Evolutionary conservation across 2,329 filamentous ascomycete species (phyloP).

Genomic region (Trichoderma sp.): DNA sequence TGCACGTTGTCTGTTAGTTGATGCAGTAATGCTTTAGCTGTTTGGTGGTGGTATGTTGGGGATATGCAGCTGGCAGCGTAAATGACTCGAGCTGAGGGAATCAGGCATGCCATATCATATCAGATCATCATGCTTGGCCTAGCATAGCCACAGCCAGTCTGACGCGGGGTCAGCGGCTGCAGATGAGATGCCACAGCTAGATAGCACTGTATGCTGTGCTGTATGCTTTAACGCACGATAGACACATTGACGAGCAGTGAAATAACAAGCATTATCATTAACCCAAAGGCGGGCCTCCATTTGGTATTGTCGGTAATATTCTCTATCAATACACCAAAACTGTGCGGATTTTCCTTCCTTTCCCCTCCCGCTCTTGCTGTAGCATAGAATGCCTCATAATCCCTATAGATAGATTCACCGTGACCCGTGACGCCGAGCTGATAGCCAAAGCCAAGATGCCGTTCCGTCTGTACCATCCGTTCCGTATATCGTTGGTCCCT

Average conservation of each 20-base stretch:
- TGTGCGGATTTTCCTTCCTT: background rate
- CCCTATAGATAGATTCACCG: constrained; percentile 15
- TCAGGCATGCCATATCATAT: background rate
- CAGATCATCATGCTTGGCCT: background rate
- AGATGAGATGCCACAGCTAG: background rate
- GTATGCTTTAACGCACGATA: background rate
- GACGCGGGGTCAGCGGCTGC: background rate
- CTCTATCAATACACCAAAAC: constrained; percentile 15
- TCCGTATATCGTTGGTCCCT: constrained; percentile 16
- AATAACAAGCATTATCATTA: constrained; percentile 8
- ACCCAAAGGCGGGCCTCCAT: background rate
- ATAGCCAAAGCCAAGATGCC: constrained; percentile 20
- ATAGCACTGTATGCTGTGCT: background rate
- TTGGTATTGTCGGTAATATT: constrained; percentile 16
- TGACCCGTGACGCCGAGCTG: constrained; percentile 15
- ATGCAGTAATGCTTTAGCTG: background rate
- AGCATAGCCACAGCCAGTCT: background rate
- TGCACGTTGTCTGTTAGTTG: background rate
- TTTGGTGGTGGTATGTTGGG: background rate
- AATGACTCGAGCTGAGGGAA: background rate
- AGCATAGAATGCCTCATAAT: constrained; percentile 21
- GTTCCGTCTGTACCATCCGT: background rate
- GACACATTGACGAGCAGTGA: background rate
- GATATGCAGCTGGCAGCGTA: background rate
- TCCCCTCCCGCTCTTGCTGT: background rate